Conservation (phyloP, 2,329 filamentous ascomycete genomes). For the Hypocreales sp. region DNA sequence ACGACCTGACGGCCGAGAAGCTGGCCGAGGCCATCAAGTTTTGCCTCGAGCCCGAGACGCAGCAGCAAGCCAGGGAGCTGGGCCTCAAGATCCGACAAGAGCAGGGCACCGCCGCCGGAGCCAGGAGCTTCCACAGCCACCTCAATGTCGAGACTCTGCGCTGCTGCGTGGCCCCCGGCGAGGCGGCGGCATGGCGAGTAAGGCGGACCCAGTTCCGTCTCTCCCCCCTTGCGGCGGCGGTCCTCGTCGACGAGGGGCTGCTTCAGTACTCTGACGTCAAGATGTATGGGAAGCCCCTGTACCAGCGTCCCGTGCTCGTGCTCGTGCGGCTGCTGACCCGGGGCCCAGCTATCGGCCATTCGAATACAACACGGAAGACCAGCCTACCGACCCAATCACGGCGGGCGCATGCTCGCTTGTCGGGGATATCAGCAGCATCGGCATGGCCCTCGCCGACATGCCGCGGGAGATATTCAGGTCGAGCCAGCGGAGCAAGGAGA, state of each 20-base stretch:
- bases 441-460: slow-evolving; percentile 69
- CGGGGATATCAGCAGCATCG: slow-evolving; percentile 67
- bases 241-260: slow-evolving; percentile 47
- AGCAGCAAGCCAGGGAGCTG: slow-evolving; percentile 38
- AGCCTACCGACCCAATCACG: slow-evolving; percentile 65
- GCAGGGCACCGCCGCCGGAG: slow-evolving; percentile 45
- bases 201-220: slow-evolving; percentile 50
- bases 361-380: slow-evolving; percentile 65
- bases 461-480: slow-evolving; percentile 39
- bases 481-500: slow-evolving; percentile 9
- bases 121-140: slow-evolving; percentile 55
- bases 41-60: slow-evolving; percentile 43
- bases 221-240: slow-evolving; percentile 57
- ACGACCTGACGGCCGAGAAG: slow-evolving; percentile 48
- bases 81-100: slow-evolving; percentile 53
- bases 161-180: slow-evolving; percentile 52
- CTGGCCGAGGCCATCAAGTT: slow-evolving; percentile 48
- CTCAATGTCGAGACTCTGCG: slow-evolving; percentile 50
- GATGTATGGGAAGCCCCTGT: slow-evolving; percentile 33
- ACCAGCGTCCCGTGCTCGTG: not conserved
- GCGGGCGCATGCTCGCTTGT: slow-evolving; percentile 64
- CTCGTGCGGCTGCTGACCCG: slow-evolving; percentile 7
- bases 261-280: slow-evolving; percentile 58
- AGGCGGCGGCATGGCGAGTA: slow-evolving; percentile 61
- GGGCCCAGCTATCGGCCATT: slow-evolving; percentile 26